Percentiles rank a stretch among this genome's conserved stretches.
phyloP scores from a whole-genome alignment of 352 stramenopile genomes.

The Globisporangium carolinianum region DNA sequence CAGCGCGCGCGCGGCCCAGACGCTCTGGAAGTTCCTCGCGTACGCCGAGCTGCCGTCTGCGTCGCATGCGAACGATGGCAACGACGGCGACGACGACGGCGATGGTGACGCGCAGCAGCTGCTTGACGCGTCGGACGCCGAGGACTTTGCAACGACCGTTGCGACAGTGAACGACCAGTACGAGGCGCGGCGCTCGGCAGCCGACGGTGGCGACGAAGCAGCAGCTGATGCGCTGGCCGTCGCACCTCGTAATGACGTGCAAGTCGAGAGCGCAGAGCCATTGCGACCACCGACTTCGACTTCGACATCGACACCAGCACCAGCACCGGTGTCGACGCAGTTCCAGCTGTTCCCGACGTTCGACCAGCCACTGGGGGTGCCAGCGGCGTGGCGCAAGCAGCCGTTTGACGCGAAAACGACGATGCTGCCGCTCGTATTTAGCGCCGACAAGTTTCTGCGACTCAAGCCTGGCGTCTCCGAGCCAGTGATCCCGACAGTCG shows the following conservation, averaged over 20 bases:
- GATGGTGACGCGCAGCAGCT: background rate
- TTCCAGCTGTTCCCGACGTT: conserved; percentile 39
- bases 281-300: background rate
- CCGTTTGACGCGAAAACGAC: conserved; percentile 34
- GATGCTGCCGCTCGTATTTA: conserved; percentile 41
- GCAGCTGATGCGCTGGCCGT: too few relatives aligned
- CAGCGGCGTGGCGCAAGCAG: conserved; percentile 29
- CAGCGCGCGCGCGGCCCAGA: conserved; percentile 34
- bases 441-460: conserved; percentile 52
- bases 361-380: conserved; percentile 26
- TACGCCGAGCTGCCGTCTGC: conserved; percentile 26
- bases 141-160: background rate
- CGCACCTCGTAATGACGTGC: too few relatives aligned
- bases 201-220: background rate
- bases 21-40: conserved; percentile 71
- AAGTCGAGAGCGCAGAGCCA: background rate
- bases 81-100: background rate
- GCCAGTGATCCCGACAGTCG: background rate
- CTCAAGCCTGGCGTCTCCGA: conserved; percentile 16
- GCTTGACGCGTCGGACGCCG: background rate
- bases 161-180: conserved; percentile 1
- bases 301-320: background rate
- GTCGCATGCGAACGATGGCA: background rate
- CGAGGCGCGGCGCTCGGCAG: background rate
- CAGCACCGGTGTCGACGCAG: background rate